Evolutionary conservation across 331 rosid genomes (phyloP).

Genomic region (Rhamnella rubrinervis): DNA sequence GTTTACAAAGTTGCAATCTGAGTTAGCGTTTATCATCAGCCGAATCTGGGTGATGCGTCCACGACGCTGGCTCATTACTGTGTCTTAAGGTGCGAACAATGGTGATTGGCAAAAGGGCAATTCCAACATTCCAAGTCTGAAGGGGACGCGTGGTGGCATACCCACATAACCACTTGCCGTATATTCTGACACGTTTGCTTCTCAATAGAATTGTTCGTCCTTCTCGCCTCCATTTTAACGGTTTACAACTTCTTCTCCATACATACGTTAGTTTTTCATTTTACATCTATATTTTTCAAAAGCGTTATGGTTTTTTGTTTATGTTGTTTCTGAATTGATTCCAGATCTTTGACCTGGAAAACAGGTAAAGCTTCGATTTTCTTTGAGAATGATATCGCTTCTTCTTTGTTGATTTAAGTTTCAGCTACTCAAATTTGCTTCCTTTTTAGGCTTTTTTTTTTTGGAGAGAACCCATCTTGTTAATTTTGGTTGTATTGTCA

Average conservation of each 20-base stretch:
- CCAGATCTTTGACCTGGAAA: neutral
- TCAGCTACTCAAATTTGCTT: neutral
- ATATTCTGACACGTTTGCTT: neutral
- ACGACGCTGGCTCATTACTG: too few relatives aligned
- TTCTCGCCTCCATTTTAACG: neutral
- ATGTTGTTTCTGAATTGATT: neutral
- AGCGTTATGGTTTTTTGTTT: neutral
- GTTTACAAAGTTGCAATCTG: too few relatives aligned
- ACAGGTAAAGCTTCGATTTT: neutral
- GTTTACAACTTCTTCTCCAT: neutral
- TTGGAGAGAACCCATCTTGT: neutral
- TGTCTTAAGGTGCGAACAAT: neutral
- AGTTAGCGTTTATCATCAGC: too few relatives aligned
- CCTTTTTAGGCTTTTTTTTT: neutral
- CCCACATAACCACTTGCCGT: neutral
- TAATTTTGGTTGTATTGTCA: neutral
- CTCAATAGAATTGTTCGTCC: neutral
- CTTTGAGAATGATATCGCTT: neutral
- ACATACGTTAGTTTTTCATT: neutral
- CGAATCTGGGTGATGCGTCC: too few relatives aligned
- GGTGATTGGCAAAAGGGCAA: neutral
- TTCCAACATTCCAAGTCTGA: neutral
- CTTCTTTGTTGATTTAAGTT: neutral
- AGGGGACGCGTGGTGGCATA: slow-evolving; percentile 8
- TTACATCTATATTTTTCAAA: neutral